Evolutionary conservation across 371 early-diverging fungal genomes (phyloP).

Genomic region (Vairimorpha ceranae): DNA sequence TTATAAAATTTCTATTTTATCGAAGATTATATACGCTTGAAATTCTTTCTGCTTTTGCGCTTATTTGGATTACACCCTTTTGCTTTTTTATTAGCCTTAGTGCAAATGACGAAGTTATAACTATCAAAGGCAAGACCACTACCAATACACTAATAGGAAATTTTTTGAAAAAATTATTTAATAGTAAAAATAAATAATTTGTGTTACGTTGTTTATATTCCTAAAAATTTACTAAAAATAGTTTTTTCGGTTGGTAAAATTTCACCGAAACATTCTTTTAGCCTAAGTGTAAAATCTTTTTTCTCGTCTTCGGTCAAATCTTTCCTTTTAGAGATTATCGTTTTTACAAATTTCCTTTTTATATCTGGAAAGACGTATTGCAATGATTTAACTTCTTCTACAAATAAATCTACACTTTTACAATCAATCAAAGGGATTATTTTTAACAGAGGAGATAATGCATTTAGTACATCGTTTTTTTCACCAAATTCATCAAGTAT

Average conservation of each 20-base stretch:
- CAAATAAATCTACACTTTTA: constrained; percentile 52
- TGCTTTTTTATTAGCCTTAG: constrained; percentile 62
- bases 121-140: constrained; percentile 42
- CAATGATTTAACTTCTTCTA: constrained; percentile 53
- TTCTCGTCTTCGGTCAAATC: constrained; percentile 46
- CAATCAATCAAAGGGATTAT: constrained; percentile 51
- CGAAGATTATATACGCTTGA: constrained; percentile 42
- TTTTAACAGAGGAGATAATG: constrained; percentile 35
- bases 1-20: constrained; percentile 47
- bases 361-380: constrained; percentile 37
- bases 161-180: constrained; percentile 28
- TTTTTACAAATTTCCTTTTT: constrained; percentile 37
- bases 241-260: constrained; percentile 22
- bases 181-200: constrained; percentile 2
- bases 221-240: constrained; percentile 23
- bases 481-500: constrained; percentile 48
- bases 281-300: constrained; percentile 11
- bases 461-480: constrained; percentile 38
- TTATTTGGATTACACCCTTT: constrained; percentile 63
- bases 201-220: constrained; percentile 18
- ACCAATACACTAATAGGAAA: constrained; percentile 47
- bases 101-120: constrained; percentile 60
- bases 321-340: constrained; percentile 38
- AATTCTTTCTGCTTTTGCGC: constrained; percentile 53
- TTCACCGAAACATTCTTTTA: constrained; percentile 38